Evolutionary conservation across 495 filamentous ascomycete genomes (phyloP).

Genomic region (Beverwykella pulmonaria): DNA sequence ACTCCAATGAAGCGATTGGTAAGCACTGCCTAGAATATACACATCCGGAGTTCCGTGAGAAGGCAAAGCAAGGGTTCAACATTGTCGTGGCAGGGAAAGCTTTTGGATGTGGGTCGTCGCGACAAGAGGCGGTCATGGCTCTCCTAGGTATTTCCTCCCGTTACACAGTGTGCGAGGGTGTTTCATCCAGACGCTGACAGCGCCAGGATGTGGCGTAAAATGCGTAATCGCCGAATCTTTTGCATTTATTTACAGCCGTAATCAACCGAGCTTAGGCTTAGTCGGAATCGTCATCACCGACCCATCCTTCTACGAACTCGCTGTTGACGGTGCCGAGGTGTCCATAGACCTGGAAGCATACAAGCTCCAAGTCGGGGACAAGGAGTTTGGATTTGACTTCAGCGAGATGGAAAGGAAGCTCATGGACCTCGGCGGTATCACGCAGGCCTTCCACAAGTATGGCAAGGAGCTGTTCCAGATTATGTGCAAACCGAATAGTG

Average conservation of each 20-base stretch:
- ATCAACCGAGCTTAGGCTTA: slow-evolving; percentile 49
- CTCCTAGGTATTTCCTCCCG: slow-evolving; percentile 17
- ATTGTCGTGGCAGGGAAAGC: slow-evolving; percentile 51
- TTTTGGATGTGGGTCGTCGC: slow-evolving; percentile 52
- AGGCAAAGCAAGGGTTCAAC: slow-evolving; percentile 43
- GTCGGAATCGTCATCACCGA: slow-evolving; percentile 47
- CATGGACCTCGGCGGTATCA: slow-evolving; percentile 43
- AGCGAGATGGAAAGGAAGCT: slow-evolving; percentile 47
- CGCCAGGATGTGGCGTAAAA: slow-evolving; percentile 35
- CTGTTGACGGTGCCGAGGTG: slow-evolving; percentile 41
- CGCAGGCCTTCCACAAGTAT: slow-evolving; percentile 45
- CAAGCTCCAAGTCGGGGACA: slow-evolving; percentile 31
- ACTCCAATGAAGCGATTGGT: slow-evolving; percentile 43
- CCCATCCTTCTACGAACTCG: slow-evolving; percentile 45
- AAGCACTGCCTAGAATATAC: slow-evolving; percentile 47
- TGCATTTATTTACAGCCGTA: slow-evolving; percentile 50
- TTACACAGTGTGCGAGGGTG: too few species aligned
- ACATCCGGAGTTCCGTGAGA: slow-evolving; percentile 48
- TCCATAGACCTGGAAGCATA: slow-evolving; percentile 36
- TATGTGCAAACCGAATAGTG: slow-evolving; percentile 25
- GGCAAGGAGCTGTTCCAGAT: slow-evolving; percentile 46
- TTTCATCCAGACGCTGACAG: too few species aligned
- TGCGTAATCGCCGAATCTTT: slow-evolving; percentile 51
- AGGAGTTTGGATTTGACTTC: slow-evolving; percentile 43
- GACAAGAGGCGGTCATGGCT: slow-evolving; percentile 50